Evolutionary conservation across 2,329 filamentous ascomycete genomes (phyloP), one percentile per base, ranked within the genome.

Genomic region (Cercospora sesami): DNA sequence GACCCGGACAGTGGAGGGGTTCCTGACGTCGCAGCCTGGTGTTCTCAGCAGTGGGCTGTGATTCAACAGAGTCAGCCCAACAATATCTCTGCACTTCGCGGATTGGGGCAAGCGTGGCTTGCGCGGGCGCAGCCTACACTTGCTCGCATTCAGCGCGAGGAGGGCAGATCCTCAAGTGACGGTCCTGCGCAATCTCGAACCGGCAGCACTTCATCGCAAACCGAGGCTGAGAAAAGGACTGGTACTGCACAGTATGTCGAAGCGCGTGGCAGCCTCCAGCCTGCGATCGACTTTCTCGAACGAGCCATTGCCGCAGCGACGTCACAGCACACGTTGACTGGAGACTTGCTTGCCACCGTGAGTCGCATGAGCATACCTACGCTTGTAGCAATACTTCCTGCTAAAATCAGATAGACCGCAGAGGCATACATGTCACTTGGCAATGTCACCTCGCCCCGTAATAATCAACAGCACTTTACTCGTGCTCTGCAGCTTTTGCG

Each of bases 351-450:
- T 18, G 77, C 80, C 45, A 79, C 77, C 39, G 84, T 85, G 73
- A 73, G 80, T 77, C 14, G 26, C 21, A 14, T 28, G 14, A 28
- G 23, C 26, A 28, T 14, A 2, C 23, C 3, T 55, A 9, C 8
- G 23, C 23, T 3, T 10, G 23, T 14, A 28, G 12, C 5, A 2
- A 55, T 28, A 8, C 23, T 55, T 55, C 23, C 26, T 48, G 23
- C 48, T 59, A 36, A 59, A 3, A 1, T 18, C n/a, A 6, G 18
- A 68, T 68, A 84, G 82, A 80, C 83, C 36, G 84, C 84, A 21
- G 84, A 86, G 76, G 81, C 83, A 36, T 81, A 81, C 67, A 86
- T 86, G 81, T 85, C 81, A 63, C 73, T 86, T 16, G 84, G 84
- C 14, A 86, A 85, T 65, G 83, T 84, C 1, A 83, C 82, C 4